A percentile compares a stretch with the other conserved stretches of the same genome.
phyloP scores from a whole-genome alignment of 495 filamentous ascomycete genomes.

The Pseudomonodictys pantanalensis region DNA sequence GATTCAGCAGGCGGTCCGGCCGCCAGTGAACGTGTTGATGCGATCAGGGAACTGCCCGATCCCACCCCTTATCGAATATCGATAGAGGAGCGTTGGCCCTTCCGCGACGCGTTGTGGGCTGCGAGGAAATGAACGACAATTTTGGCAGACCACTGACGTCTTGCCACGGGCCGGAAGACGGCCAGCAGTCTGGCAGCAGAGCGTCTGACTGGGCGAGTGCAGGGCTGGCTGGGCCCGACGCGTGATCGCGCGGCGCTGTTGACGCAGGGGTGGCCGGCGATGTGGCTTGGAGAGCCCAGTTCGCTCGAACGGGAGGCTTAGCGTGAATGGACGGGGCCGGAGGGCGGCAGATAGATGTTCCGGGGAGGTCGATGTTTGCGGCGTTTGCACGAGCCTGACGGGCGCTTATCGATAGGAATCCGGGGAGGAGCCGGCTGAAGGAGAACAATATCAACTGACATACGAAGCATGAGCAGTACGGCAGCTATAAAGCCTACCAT shows the following conservation, averaged over 20 bases:
- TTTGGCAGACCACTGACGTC: conserved; percentile 29
- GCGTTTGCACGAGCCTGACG: background rate
- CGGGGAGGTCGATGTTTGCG: background rate
- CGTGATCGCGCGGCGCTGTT: conserved; percentile 6
- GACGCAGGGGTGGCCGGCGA: conserved; percentile 13
- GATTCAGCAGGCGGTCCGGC: conserved; percentile 12
- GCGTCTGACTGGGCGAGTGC: no score
- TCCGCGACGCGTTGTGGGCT: conserved; percentile 22
- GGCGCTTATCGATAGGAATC: background rate
- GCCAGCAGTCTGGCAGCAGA: conserved; percentile 1
- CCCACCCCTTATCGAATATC: conserved; percentile 28
- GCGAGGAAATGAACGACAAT: conserved; percentile 25
- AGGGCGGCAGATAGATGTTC: conserved; percentile 15
- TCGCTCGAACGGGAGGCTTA: conserved; percentile 5
- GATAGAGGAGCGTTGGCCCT: conserved; percentile 17
- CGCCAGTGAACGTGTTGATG: conserved; percentile 10
- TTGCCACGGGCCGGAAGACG: conserved; percentile 11
- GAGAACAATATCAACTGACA: background rate
- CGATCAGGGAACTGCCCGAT: conserved; percentile 19
- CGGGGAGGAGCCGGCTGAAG: no score
- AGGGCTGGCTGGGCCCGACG: conserved; percentile 12
- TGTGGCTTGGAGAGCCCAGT: conserved; percentile 1
- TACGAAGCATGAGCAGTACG: background rate
- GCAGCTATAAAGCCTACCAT: conserved; percentile 11
- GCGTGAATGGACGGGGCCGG: background rate